Base-by-base conservation (phyloP, 345 rosid species). In the Boechera retrofracta region DNA sequence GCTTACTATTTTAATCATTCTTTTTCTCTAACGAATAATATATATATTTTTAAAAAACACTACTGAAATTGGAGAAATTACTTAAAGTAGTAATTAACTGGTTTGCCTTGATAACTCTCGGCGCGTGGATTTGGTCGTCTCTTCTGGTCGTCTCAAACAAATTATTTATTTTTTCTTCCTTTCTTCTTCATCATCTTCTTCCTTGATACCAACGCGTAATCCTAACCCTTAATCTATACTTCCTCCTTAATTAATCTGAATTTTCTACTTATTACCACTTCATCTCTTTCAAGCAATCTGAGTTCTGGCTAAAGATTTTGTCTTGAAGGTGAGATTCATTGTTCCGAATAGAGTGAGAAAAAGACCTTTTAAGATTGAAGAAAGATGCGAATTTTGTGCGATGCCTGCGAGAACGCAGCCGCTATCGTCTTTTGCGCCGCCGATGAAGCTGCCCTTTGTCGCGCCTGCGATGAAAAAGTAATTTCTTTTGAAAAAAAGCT, bases 361-460 rank as follows among this genome's bases (percentile, higher is more conserved):
- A 55, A 41, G 10, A 48, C 21, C 8, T 21, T 8, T 8, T 53
- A 13, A 74, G 78, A 52, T 39, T 41, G 36, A 29, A 45, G 29
- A 48, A 73, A 76, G 81, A 89, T 89, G 94, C 86, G 91, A 67
- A 87, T 87, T 74, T 82, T 89, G 44, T 89, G 94, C 62, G 91
- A 87, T 52, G 91, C 82, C 1, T 89, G 94, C 63, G 94, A 89
- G 64, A 86, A 85, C 77, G 92, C 94, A 7, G 94, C 93, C 42
- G 97, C 94, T 12, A 88, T 88, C 52, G 82, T 91, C 26, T 91
- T 91, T 82, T 91, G 97, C 75, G 97, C 97, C 42, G 93, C 93
- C 67, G 94, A 91, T 49, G 97, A 89, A 82, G 97, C 97, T 60
- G 87, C 97, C 29, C 95, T 89, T 21, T 91, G 97, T 82, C 86